Evolutionary conservation across 768 basidiomycete genomes (phyloP).

Genomic region (Epithele typhae): DNA sequence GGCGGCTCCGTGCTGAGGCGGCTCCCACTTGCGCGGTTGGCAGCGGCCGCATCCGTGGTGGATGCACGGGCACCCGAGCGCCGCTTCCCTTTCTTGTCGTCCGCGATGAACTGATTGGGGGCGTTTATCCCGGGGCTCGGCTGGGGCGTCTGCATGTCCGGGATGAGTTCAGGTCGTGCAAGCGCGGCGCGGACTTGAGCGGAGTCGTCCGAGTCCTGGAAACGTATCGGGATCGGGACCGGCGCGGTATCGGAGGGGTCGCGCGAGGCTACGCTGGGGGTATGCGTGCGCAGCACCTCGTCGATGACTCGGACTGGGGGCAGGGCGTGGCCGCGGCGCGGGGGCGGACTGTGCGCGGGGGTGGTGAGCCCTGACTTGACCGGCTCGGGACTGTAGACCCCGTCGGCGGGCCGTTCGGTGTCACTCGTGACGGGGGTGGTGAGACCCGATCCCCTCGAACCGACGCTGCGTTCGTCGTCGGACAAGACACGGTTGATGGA

Average conservation of each 20-base stretch:
- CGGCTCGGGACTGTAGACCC: constrained; percentile 11
- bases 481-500: too few relatives aligned
- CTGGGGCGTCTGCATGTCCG: constrained; percentile 9
- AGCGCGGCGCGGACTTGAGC: constrained; percentile 9
- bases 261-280: constrained; percentile 9
- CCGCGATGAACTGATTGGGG: constrained; percentile 8
- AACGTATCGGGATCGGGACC: constrained; percentile 17
- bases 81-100: constrained; percentile 12
- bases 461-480: constrained; percentile 14
- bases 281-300: constrained; percentile 3
- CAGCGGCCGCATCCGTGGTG: constrained; percentile 12
- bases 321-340: constrained; percentile 8
- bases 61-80: constrained; percentile 11
- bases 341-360: constrained; percentile 6
- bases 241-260: constrained; percentile 11
- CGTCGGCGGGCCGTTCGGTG: constrained; percentile 10
- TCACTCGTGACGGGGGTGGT: constrained; percentile 17
- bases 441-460: constrained; percentile 15
- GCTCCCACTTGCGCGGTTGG: neutral
- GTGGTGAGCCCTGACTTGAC: constrained; percentile 14
- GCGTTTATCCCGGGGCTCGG: constrained; percentile 14
- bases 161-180: constrained; percentile 12
- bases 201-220: constrained; percentile 4
- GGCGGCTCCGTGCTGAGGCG: constrained; percentile 4
- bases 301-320: constrained; percentile 17